Conservation (phyloP, 1,284 basidiomycete species). For the Pulchroboletus neoregius region DNA sequence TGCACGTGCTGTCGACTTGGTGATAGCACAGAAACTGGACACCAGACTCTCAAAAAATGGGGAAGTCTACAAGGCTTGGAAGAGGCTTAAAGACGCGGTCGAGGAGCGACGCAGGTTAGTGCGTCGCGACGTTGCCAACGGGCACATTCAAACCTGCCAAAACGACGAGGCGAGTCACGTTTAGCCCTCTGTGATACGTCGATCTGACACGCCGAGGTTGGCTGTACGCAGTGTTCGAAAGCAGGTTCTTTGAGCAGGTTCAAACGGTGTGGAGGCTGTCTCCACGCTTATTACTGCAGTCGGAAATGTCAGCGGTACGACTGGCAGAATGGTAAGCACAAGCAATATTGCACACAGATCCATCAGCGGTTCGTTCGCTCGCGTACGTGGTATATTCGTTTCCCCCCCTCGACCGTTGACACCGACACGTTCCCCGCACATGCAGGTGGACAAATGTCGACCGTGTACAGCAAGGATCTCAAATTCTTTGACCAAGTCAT, state of each 20-base stretch:
- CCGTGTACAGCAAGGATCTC: constrained; percentile 24
- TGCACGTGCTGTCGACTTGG: constrained; percentile 11
- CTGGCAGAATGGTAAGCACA: constrained; percentile 28
- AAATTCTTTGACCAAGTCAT: constrained; percentile 27
- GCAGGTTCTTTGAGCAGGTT: constrained; percentile 11
- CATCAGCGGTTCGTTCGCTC: constrained; percentile 19
- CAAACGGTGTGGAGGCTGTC: constrained; percentile 25
- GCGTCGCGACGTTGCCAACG: constrained; percentile 15
- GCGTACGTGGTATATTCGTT: constrained; percentile 13
- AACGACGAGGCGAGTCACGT: constrained; percentile 19
- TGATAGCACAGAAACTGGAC: constrained; percentile 10
- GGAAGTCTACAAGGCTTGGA: constrained; percentile 25
- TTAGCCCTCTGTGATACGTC: background rate
- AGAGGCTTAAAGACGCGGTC: constrained; percentile 18
- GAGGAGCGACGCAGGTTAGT: constrained; percentile 21
- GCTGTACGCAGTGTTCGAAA: constrained; percentile 24
- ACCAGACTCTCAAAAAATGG: constrained; percentile 12
- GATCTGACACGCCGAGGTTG: constrained; percentile 4
- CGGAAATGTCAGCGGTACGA: constrained; percentile 26
- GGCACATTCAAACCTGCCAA: constrained; percentile 29
- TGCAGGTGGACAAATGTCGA: constrained; percentile 23
- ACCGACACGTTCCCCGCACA: background rate
- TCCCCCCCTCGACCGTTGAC: background rate
- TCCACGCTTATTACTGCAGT: constrained; percentile 29
- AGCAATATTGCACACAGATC: constrained; percentile 23